Base-by-base conservation (phyloP, 2,329 filamentous ascomycete genomes). In the Talaromyces albobiverticillius region DNA sequence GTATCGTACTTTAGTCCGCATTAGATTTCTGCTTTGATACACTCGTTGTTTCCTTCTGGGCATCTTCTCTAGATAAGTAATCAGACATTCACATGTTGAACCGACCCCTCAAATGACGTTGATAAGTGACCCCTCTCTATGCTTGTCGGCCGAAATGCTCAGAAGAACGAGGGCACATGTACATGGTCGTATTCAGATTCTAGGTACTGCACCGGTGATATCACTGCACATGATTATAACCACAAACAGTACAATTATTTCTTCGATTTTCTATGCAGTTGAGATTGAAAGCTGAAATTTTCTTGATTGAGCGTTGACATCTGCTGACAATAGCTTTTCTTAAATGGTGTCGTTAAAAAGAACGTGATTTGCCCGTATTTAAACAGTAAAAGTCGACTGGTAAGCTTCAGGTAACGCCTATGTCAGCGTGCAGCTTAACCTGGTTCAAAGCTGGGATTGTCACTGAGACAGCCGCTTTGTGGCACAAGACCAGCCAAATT, bases 171-270 rank as follows among this genome's bases (percentile, higher is more conserved):
- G n/a, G n/a, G n/a, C n/a, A n/a, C n/a, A n/a, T n/a, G n/a, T n/a
- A n/a, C n/a, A n/a, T n/a, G n/a, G n/a, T n/a, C n/a, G n/a, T n/a
- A n/a, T n/a, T n/a, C n/a, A n/a, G n/a, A n/a, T n/a, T n/a, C n/a
- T n/a, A n/a, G n/a, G n/a, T 20, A 38, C n/a, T 26, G 46, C 46
- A 16, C 26, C 32, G 9, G 23, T 49, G 46, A 49, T 49, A 49
- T 49, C 46, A 49, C 34, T 20, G 20, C 32, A 26, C 46, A 49
- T 49, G 22, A 49, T 22, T 14, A 26, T 23, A 49, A n/a, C 3
- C 14, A 18, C 34, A 38, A 38, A 16, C 8, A 3, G 16, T 38
- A 14, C 34, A 20, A 8, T 20, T 38, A 14, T 38, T 38, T 18
- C 4, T 38, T n/a, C n/a, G 31, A 3, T 14, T n/a, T n/a, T n/a